Base-by-base conservation (phyloP, 2,329 filamentous ascomycete genomes). In the Penicillium brevicompactum region DNA sequence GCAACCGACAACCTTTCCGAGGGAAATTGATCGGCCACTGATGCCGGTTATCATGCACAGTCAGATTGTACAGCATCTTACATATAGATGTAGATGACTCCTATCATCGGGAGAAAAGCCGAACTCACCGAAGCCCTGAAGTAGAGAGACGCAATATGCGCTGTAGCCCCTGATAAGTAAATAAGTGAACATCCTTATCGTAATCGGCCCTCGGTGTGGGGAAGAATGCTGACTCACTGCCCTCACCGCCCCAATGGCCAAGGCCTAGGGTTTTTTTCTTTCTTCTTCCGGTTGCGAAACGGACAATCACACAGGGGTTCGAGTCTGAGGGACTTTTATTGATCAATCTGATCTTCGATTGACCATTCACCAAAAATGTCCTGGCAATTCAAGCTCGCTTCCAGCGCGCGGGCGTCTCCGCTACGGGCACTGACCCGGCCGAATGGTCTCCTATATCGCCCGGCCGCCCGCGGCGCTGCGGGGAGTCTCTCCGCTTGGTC, bases 341-440 rank as follows among this genome's bases (percentile, higher is more conserved):
- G 38, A 49, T 53, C 37, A 53, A 43, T 53, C 11, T n/a, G 38
- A 27, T 27, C 41, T 1, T 32, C 14, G 37, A 49, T 53, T 53
- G 45, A 43, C 38, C 18, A 53, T 34, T 21, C 5, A 38, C 13
- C 18, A 37, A 30, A 43, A 46, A 71, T 71, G 69, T 62, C 66
- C 63, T 67, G 65, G 67, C 68, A 68, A 64, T 57, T 63, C 59
- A 68, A 63, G 56, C 62, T 72, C 46, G 63, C 65, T 49, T 62
- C 65, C 48, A 65, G 56, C 44, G 49, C 66, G 62, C 69, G 69
- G 68, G 64, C 67, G 51, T 59, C 67, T 63, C 67, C 69, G 69
- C 58, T 67, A 40, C 61, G 67, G 61, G 60, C 57, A 38, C 49
- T 67, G 60, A 65, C 63, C 67, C 70, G 68, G 67, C 60, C 67